Conservation (phyloP, 305 asterid genomes). For the Fraxinus dipetala region DNA sequence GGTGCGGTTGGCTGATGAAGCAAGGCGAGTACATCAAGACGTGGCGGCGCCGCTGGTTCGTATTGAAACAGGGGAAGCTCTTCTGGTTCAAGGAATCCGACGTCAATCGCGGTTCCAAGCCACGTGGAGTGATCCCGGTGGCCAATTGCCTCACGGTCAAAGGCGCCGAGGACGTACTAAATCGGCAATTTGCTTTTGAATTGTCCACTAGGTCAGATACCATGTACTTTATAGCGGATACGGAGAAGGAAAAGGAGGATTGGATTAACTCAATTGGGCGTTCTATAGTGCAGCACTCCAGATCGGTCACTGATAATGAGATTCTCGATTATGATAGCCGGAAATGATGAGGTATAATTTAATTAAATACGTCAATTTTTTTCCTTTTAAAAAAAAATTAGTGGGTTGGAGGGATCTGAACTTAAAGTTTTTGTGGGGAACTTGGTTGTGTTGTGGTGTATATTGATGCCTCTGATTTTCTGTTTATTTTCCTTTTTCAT, state of each 20-base stretch:
- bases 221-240: slow-evolving; percentile 59
- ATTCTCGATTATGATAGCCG: slow-evolving; percentile 79
- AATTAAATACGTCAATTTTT: background rate
- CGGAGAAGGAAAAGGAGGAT: slow-evolving; percentile 62
- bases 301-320: slow-evolving; percentile 79
- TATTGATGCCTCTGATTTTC: background rate
- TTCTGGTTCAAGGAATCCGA: slow-evolving; percentile 92
- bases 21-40: slow-evolving; percentile 60
- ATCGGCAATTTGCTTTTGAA: slow-evolving; percentile 61
- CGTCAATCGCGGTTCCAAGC: slow-evolving; percentile 59
- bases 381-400: background rate
- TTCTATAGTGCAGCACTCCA: slow-evolving; percentile 88
- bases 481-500: background rate
- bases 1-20: slow-evolving; percentile 46
- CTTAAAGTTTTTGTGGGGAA: slow-evolving; percentile 3
- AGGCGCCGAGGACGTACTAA: slow-evolving; percentile 88
- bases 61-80: slow-evolving; percentile 84
- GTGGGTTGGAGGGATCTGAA: background rate
- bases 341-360: slow-evolving; percentile 28
- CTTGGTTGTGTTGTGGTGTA: slow-evolving; percentile 1
- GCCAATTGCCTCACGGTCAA: slow-evolving; percentile 78
- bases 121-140: slow-evolving; percentile 86
- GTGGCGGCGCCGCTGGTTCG: slow-evolving; percentile 98
- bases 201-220: slow-evolving; percentile 51
- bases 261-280: slow-evolving; percentile 97